phyloP scores from a whole-genome alignment of 805 yeast species.

The Teunomyces cretensis region DNA sequence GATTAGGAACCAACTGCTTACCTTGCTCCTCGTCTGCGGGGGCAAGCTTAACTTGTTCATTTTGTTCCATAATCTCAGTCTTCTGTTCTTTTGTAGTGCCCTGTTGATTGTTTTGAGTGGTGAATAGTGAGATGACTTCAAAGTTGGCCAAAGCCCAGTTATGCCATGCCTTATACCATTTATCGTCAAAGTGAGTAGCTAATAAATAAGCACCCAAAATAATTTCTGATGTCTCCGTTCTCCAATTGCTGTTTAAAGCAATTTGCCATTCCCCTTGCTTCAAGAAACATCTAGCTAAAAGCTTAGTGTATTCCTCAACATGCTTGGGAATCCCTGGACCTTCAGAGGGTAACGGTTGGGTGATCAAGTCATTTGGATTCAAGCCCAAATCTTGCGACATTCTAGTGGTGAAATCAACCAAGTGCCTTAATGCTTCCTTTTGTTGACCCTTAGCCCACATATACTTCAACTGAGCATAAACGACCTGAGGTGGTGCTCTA shows the following conservation, averaged over 20 bases:
- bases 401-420: constrained; percentile 87
- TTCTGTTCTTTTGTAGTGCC: constrained; percentile 12
- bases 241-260: constrained; percentile 76
- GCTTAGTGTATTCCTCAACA: constrained; percentile 76
- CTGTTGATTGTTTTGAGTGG: constrained; percentile 30
- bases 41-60: constrained; percentile 20
- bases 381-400: constrained; percentile 87
- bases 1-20: constrained; percentile 5
- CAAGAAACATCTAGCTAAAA: constrained; percentile 89
- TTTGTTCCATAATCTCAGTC: constrained; percentile 28
- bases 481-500: constrained; percentile 93
- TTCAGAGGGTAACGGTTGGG: constrained; percentile 77
- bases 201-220: constrained; percentile 87
- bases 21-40: constrained; percentile 9
- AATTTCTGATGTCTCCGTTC: constrained; percentile 70
- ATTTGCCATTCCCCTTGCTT: constrained; percentile 99
- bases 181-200: constrained; percentile 90
- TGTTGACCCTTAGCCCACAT: constrained; percentile 96
- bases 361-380: constrained; percentile 81
- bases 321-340: constrained; percentile 71
- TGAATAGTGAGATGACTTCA: constrained; percentile 77
- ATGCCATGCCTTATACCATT: constrained; percentile 99
- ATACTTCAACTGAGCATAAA: constrained; percentile 93
- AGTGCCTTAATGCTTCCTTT: constrained; percentile 78
- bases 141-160: constrained; percentile 99